phyloP scores from a whole-genome alignment of 495 filamentous ascomycete genomes.

The Xylaria palmicola region DNA sequence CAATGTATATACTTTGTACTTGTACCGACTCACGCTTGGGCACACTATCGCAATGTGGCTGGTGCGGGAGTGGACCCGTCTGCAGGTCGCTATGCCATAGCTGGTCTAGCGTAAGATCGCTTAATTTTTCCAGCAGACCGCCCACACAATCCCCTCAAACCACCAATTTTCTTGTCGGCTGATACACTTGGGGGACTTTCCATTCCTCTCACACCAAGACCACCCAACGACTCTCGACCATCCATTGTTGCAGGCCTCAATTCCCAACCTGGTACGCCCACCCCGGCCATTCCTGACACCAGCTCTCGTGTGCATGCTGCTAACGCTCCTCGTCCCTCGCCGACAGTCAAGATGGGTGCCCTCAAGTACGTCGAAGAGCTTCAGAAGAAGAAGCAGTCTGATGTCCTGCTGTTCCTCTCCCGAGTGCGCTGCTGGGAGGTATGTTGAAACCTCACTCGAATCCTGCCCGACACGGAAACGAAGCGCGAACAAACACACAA shows the following conservation, averaged over 20 bases:
- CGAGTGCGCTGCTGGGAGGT: constrained; percentile 99
- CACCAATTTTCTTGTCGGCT: constrained; percentile 23
- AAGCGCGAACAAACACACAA: constrained; percentile 22
- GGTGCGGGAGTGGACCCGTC: not conserved
- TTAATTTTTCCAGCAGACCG: constrained; percentile 26
- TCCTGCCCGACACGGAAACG: constrained; percentile 24
- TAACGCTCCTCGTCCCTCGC: constrained; percentile 15
- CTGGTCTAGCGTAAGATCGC: constrained; percentile 23
- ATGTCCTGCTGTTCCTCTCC: constrained; percentile 98
- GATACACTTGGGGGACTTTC: constrained; percentile 32
- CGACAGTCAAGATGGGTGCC: constrained; percentile 73
- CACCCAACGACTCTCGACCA: constrained; percentile 33
- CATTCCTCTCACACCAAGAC: constrained; percentile 19
- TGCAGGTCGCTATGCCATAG: not conserved
- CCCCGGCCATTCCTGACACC: not conserved
- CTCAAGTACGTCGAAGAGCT: constrained; percentile 99
- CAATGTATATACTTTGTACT: too few species aligned
- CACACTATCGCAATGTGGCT: not conserved
- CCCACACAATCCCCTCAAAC: constrained; percentile 27
- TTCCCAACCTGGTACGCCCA: constrained; percentile 37
- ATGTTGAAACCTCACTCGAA: constrained; percentile 59
- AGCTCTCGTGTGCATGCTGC: constrained; percentile 14
- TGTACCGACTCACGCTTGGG: too few species aligned
- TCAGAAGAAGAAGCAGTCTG: constrained; percentile 99
- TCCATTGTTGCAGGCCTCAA: constrained; percentile 33